A percentile compares a stretch with the other conserved stretches of the same genome.
Evolutionary conservation across 768 basidiomycete species (phyloP).

Genomic region (Lactarius hengduanensis): DNA sequence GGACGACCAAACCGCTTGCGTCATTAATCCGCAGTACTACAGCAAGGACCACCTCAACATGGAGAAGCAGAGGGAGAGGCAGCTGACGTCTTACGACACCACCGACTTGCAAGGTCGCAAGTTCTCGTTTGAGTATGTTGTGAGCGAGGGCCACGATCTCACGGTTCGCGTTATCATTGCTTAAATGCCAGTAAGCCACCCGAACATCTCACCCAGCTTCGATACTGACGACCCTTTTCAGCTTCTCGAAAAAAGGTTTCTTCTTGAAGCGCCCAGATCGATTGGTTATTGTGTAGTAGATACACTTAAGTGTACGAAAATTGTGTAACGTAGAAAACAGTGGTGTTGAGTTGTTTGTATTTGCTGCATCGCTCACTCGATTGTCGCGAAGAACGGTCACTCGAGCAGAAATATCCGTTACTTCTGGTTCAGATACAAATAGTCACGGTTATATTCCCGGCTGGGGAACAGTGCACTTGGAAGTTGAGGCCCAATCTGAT

Average conservation of each 20-base stretch:
- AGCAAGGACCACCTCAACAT: not conserved
- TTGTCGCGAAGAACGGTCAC: too few species aligned
- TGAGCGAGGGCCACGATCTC: not conserved
- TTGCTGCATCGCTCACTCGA: too few species aligned
- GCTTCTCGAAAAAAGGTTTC: not conserved
- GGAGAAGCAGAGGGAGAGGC: slow-evolving; percentile 63
- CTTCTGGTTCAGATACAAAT: too few species aligned
- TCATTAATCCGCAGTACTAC: slow-evolving; percentile 17
- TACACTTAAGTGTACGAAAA: not conserved
- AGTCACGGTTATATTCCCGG: too few species aligned
- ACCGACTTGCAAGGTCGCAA: not conserved
- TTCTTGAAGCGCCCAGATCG: not conserved
- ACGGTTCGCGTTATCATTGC: not conserved
- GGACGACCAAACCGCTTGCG: not conserved
- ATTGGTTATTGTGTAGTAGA: not conserved
- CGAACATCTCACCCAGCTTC: not conserved
- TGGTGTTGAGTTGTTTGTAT: too few species aligned
- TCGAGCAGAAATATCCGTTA: too few species aligned
- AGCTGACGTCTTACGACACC: slow-evolving; percentile 48
- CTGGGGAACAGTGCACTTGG: too few species aligned
- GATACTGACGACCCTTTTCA: not conserved
- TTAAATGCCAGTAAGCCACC: not conserved
- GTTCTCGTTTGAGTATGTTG: not conserved
- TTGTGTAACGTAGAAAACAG: not conserved
- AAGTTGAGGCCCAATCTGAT: too few species aligned